These are phyloP conservation scores for Dendrobium chrysotoxum DNA, from an alignment of 106 monocot genomes.

Conservation along the genomic window DNA sequence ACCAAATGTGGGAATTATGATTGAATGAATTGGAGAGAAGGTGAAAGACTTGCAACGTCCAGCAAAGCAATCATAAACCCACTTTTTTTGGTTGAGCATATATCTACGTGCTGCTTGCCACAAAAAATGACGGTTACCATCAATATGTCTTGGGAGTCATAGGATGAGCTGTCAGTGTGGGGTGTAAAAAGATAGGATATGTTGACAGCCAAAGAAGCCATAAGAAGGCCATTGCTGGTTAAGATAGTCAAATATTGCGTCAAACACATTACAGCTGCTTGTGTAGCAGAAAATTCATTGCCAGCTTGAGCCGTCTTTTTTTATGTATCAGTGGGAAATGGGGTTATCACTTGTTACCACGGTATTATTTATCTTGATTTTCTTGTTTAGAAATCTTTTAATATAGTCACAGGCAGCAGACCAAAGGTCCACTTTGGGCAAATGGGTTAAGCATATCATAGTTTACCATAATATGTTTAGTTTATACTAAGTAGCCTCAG, in stretches of 20 bases:
- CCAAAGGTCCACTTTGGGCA: too few species aligned
- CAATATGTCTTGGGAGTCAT: neutral
- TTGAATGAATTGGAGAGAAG: too few species aligned
- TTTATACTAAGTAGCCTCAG: too few species aligned
- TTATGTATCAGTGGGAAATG: neutral
- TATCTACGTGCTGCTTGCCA: neutral
- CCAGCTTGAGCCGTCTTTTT: neutral
- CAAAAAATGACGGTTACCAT: neutral
- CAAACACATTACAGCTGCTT: neutral
- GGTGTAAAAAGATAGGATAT: neutral
- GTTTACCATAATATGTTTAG: neutral
- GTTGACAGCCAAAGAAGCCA: neutral
- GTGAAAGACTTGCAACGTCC: too few species aligned
- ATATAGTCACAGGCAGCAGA: neutral
- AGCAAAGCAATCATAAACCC: too few species aligned
- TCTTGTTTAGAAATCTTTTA: neutral
- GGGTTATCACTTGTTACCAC: neutral
- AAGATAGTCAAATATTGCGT: neutral
- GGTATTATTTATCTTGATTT: neutral
- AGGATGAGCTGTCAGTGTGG: neutral
- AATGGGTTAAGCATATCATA: neutral
- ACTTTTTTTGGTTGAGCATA: neutral
- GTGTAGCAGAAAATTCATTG: neutral
- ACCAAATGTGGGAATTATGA: too few species aligned
- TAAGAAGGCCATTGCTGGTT: neutral